Conservation (phyloP, 495 filamentous ascomycete species). For the Emericellopsis terricola region DNA sequence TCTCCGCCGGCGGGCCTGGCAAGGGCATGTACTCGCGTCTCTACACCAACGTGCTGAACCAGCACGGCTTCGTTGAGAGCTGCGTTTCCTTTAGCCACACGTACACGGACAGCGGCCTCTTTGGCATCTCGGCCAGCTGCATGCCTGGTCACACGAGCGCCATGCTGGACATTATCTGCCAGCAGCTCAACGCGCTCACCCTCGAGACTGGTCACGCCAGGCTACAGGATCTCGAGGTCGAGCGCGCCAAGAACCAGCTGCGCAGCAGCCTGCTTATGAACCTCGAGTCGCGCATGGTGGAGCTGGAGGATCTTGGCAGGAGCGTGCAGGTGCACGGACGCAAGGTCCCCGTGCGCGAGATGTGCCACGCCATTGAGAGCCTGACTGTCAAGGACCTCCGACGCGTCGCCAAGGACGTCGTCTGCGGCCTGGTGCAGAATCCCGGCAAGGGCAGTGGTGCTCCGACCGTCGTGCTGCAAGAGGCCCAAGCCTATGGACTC, state of each 20-base stretch:
- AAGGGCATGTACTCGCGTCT: constrained; percentile 98
- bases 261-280: constrained; percentile 89
- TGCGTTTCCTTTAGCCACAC: constrained; percentile 93
- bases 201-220: constrained; percentile 48
- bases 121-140: constrained; percentile 82
- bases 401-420: constrained; percentile 64
- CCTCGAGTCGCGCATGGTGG: constrained; percentile 90
- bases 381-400: constrained; percentile 69
- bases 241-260: constrained; percentile 96
- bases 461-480: constrained; percentile 90
- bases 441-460: constrained; percentile 63
- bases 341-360: constrained; percentile 81
- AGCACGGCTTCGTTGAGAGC: constrained; percentile 89
- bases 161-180: constrained; percentile 88
- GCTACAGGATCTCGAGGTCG: constrained; percentile 64
- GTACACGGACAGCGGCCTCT: constrained; percentile 88
- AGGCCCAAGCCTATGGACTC: constrained; percentile 40
- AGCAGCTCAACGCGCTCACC: constrained; percentile 64
- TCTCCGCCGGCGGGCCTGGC: constrained; percentile 91
- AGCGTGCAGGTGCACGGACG: constrained; percentile 91
- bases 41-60: constrained; percentile 95
- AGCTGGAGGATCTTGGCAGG: constrained; percentile 90
- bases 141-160: constrained; percentile 50
- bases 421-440: constrained; percentile 63
- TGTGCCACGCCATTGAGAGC: constrained; percentile 72